phyloP scores from a whole-genome alignment of 139 green algal genomes.

The Medakamo hakoo region DNA sequence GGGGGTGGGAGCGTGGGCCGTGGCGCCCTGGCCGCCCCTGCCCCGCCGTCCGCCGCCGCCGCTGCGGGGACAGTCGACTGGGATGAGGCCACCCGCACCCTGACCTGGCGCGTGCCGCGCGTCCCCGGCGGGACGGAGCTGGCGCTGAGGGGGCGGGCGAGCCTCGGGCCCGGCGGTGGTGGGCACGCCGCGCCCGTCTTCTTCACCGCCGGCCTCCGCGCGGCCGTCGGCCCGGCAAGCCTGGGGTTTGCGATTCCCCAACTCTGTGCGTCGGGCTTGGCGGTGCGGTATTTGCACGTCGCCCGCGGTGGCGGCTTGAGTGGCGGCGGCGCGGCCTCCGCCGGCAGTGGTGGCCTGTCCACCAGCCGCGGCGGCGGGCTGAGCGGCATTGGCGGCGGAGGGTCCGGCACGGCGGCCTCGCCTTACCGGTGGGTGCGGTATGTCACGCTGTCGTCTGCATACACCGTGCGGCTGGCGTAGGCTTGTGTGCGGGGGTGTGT shows the following conservation, averaged over 20 bases:
- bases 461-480: slow-evolving; percentile 22
- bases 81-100: slow-evolving; percentile 36
- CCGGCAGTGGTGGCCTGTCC: background rate
- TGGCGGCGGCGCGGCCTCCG: no score
- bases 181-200: no score
- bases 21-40: background rate
- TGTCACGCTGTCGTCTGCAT: slow-evolving; percentile 37
- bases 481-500: background rate
- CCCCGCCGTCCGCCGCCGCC: no score
- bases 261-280: slow-evolving; percentile 44
- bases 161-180: background rate
- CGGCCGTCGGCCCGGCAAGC: slow-evolving; percentile 75
- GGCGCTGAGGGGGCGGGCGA: slow-evolving; percentile 24
- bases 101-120: slow-evolving; percentile 49
- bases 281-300: slow-evolving; percentile 68
- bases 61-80: slow-evolving; percentile 43
- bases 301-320: background rate
- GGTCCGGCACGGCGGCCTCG: background rate
- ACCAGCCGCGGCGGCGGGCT: background rate
- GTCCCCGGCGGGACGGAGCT: slow-evolving; percentile 40
- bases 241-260: slow-evolving; percentile 87
- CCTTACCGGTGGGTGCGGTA: slow-evolving; percentile 47
- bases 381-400: background rate
- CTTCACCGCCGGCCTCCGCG: slow-evolving; percentile 6
- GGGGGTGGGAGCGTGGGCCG: background rate